These are phyloP conservation scores for Aspergillus flavus DNA, from an alignment of 2,329 filamentous ascomycete species.

Conservation along the genomic window DNA sequence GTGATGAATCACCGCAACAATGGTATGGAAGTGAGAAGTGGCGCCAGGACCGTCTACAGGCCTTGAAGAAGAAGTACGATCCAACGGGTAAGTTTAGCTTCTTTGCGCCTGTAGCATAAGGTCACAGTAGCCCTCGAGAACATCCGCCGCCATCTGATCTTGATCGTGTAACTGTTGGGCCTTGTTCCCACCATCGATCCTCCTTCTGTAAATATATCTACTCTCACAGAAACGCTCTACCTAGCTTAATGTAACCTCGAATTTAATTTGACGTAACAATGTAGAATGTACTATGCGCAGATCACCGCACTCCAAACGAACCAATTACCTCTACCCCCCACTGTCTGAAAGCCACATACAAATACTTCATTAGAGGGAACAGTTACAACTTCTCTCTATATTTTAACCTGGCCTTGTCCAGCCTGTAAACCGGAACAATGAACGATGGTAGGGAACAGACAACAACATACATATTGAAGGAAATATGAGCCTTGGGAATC, in stretches of 20 bases:
- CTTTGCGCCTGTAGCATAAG: constrained; percentile 15
- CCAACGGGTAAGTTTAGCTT: constrained; percentile 35
- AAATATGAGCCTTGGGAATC: rapidly evolving
- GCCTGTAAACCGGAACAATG: too few relatives aligned
- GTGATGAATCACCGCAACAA: constrained; percentile 28
- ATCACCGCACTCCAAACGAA: too few relatives aligned
- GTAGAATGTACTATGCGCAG: too few relatives aligned
- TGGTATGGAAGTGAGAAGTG: constrained; percentile 37
- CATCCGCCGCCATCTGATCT: too few relatives aligned
- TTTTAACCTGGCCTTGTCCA: not conserved
- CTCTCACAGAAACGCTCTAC: not conserved
- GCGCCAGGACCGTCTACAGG: constrained; percentile 33
- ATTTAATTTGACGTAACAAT: too few relatives aligned
- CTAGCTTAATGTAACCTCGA: not conserved
- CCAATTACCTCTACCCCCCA: too few relatives aligned
- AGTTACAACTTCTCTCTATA: not conserved
- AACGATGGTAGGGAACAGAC: not conserved
- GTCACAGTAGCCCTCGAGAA: not conserved
- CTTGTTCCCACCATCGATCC: not conserved
- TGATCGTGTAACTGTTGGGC: not conserved
- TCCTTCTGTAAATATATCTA: not conserved
- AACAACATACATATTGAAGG: not conserved
- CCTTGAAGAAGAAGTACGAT: constrained; percentile 41
- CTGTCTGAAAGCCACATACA: not conserved
- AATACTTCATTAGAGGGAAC: rapidly evolving